phyloP scores from a whole-genome alignment of 2,329 filamentous ascomycete species.

The Fusarium brachygibbosum region DNA sequence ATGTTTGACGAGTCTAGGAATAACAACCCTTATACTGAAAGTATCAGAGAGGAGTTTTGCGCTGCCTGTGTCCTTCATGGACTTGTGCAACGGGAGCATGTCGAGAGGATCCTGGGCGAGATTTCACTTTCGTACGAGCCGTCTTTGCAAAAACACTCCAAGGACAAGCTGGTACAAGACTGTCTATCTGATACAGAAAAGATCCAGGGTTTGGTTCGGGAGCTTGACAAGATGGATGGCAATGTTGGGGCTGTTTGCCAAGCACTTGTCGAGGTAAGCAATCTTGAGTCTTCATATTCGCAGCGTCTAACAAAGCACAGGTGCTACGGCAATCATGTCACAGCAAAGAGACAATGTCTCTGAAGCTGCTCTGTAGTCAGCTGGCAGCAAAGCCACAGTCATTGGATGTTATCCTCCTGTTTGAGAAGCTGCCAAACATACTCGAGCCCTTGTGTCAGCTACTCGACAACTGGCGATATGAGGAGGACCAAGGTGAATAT shows the following conservation, averaged over 20 bases:
- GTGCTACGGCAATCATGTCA: constrained; percentile 77
- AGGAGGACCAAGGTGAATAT: constrained; percentile 86
- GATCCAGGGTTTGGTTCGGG: constrained; percentile 80
- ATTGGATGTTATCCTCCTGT: constrained; percentile 81
- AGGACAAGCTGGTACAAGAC: constrained; percentile 82
- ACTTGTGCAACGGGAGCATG: constrained; percentile 82
- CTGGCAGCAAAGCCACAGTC: constrained; percentile 79
- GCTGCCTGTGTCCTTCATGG: constrained; percentile 91
- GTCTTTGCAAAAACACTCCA: constrained; percentile 78
- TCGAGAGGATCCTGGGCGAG: constrained; percentile 85
- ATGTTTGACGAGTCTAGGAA: constrained; percentile 72
- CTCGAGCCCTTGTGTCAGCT: constrained; percentile 80
- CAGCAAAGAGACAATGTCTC: constrained; percentile 82
- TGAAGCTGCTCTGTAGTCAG: constrained; percentile 79
- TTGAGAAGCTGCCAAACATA: constrained; percentile 77
- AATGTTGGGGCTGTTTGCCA: constrained; percentile 89
- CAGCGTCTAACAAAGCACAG: constrained; percentile 54
- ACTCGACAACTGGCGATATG: constrained; percentile 83
- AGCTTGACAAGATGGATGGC: constrained; percentile 90
- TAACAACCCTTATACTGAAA: constrained; percentile 69
- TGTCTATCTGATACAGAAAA: constrained; percentile 82
- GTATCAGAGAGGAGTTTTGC: constrained; percentile 79
- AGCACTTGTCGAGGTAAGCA: constrained; percentile 77
- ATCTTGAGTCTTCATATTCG: not conserved
- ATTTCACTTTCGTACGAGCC: constrained; percentile 85